These are phyloP conservation scores for Leishmania aethiopica DNA, from an alignment of 208 protist genomes.

Conservation along the genomic window DNA sequence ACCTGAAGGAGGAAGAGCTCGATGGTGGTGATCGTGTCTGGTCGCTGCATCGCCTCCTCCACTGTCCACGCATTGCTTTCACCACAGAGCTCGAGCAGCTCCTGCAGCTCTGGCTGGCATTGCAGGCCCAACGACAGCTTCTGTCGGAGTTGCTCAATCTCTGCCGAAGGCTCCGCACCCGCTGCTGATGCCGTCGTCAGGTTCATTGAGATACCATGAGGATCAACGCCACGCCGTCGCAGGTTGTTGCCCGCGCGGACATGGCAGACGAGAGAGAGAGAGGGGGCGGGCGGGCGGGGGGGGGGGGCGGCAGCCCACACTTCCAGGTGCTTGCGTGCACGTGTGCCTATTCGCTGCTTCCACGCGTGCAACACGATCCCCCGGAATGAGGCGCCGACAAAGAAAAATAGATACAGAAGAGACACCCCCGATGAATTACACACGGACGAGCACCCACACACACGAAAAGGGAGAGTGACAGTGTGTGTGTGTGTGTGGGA, in stretches of 20 bases:
- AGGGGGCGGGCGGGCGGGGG: too few species aligned
- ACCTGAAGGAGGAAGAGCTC: constrained; percentile 88
- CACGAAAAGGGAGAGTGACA: background rate
- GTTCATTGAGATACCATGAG: background rate
- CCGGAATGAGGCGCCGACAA: background rate
- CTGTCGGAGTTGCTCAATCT: constrained; percentile 55
- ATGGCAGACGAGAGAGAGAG: background rate
- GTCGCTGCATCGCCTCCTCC: constrained; percentile 62
- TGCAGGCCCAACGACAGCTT: constrained; percentile 43
- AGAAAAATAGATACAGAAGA: background rate
- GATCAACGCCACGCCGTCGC: background rate
- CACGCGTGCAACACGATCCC: background rate
- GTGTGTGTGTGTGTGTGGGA: too few species aligned
- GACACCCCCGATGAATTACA: background rate
- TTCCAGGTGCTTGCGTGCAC: background rate
- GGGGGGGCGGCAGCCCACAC: background rate
- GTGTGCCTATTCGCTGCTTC: background rate
- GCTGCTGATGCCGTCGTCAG: background rate
- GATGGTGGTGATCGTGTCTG: constrained; percentile 62
- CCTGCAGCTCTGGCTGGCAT: constrained; percentile 45
- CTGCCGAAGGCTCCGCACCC: constrained; percentile 7
- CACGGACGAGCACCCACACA: background rate
- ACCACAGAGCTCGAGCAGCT: constrained; percentile 66
- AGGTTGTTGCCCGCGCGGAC: background rate
- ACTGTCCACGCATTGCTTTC: constrained; percentile 86